Evolutionary conservation across 176 grass and related monocot genomes (phyloP).

Genomic region (Bothriochloa decipiens): DNA sequence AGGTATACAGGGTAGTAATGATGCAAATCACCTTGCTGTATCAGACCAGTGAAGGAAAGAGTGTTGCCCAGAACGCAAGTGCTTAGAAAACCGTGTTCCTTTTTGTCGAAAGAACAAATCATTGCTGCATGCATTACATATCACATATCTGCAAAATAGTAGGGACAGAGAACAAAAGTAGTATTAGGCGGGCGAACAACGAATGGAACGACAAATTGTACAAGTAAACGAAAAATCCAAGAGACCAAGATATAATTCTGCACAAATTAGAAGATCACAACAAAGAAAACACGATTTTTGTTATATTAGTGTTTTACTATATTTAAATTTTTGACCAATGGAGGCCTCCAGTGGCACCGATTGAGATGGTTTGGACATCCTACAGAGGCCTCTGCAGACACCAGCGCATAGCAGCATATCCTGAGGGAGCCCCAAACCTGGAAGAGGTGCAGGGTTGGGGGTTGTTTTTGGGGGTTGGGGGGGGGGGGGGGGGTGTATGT

Average conservation of each 20-base stretch:
- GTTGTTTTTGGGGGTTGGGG: too few relatives aligned
- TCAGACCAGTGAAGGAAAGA: slow-evolving; percentile 94
- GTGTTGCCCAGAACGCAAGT: slow-evolving; percentile 79
- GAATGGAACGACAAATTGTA: slow-evolving; percentile 22
- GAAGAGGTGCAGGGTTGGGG: too few relatives aligned
- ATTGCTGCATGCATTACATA: slow-evolving; percentile 95
- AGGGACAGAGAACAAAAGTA: slow-evolving; percentile 29
- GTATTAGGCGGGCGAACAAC: slow-evolving; percentile 24
- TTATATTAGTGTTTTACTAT: slow-evolving; percentile 14
- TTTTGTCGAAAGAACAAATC: slow-evolving; percentile 89
- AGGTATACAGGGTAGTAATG: slow-evolving; percentile 28
- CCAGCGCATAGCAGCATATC: neutral
- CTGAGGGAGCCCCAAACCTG: neutral
- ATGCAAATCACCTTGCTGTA: slow-evolving; percentile 66
- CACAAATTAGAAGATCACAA: neutral
- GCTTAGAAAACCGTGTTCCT: slow-evolving; percentile 77
- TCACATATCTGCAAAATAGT: slow-evolving; percentile 78
- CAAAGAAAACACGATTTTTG: too few relatives aligned
- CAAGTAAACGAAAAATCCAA: slow-evolving; percentile 27
- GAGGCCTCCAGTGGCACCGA: neutral
- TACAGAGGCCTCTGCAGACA: neutral
- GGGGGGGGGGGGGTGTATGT: too few relatives aligned
- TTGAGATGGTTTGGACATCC: neutral
- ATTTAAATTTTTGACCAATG: neutral
- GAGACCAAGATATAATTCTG: slow-evolving; percentile 7